Base-by-base conservation (phyloP, 768 basidiomycete species). In the Hemileccinum rubropunctum region DNA sequence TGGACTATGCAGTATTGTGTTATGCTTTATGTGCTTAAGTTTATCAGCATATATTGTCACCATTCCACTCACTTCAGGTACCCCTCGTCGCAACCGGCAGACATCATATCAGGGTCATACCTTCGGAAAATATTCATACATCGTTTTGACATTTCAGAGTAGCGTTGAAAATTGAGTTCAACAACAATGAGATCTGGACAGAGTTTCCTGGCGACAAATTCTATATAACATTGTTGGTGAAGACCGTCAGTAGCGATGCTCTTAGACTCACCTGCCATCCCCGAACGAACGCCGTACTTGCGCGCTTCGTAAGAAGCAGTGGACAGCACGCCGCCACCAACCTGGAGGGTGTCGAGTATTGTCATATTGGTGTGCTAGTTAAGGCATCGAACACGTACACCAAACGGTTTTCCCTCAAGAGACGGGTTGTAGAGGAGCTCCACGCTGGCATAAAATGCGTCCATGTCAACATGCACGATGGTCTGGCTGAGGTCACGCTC, bases 381-480 rank as follows among this genome's bases (percentile, higher is more conserved):
- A 26, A 8, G 0, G 17, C n/a, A 15, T 8, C n/a, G 26, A 42
- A 13, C 32, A 65, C 74, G 26, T 59, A 88, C 89, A 23, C 77
- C 88, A 62, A 91, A 91, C 1, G 89, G 77, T 58, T 89, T 91
- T 17, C 81, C 86, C 28, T 74, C 70, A 33, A 88, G 80, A 57
- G 70, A 71, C 14, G 83, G 84, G 56, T 87, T 70, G 56, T 83
- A 72, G 18, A 88, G 75, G 1, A 86, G 68, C 63, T 93, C 91
- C 1, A 91, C 89, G 42, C 77, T 88, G 11, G 89, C 88, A 56
- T 79, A 94, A 71, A 95, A 97, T 4, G 92, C 91, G 65, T 98
- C 95, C 83, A 95, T 93, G 62, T 99, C 97, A 27, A 97, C 84
- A 63, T 98, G 94, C 6, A 98, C 89, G 52, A 99, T 90, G 17